Evolutionary conservation across 352 stramenopile genomes (phyloP).

Genomic region (Salisapilia sapeloensis): DNA sequence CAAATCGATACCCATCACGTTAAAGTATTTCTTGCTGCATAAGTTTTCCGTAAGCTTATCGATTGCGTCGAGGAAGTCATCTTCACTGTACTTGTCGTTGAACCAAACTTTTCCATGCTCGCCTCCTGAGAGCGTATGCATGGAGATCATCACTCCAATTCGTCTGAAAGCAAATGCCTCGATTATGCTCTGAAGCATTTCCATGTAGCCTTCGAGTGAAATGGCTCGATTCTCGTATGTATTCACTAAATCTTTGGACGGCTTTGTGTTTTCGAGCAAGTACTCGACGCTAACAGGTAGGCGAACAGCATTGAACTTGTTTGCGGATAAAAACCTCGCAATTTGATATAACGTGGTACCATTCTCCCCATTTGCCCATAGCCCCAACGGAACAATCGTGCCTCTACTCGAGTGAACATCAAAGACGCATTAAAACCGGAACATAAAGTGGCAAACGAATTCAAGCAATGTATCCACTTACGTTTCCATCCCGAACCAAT

Average conservation of each 20-base stretch:
- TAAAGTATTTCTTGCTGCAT: constrained; percentile 51
- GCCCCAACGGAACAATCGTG: constrained; percentile 25
- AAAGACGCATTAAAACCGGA: neutral
- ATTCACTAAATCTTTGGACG: constrained; percentile 13
- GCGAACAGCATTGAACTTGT: constrained; percentile 68
- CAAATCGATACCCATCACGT: constrained; percentile 53
- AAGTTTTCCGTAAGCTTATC: constrained; percentile 21
- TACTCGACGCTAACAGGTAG: constrained; percentile 41
- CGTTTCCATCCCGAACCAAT: constrained; percentile 56
- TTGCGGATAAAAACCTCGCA: constrained; percentile 36
- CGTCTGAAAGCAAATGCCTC: constrained; percentile 18
- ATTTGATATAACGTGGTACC: constrained; percentile 56
- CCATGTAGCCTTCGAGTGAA: constrained; percentile 15
- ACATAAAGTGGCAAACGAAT: neutral
- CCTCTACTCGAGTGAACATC: constrained; percentile 7
- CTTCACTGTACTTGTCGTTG: constrained; percentile 11
- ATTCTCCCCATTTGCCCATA: constrained; percentile 42
- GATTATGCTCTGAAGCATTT: constrained; percentile 20
- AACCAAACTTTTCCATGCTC: constrained; percentile 30
- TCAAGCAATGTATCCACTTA: constrained; percentile 5
- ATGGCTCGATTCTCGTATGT: constrained; percentile 37
- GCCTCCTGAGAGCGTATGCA: constrained; percentile 33
- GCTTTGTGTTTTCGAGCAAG: constrained; percentile 42
- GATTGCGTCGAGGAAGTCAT: constrained; percentile 18
- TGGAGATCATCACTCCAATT: constrained; percentile 27